phyloP scores from a whole-genome alignment of 129 eudicot genomes.

The Flaveria ramosissima region DNA sequence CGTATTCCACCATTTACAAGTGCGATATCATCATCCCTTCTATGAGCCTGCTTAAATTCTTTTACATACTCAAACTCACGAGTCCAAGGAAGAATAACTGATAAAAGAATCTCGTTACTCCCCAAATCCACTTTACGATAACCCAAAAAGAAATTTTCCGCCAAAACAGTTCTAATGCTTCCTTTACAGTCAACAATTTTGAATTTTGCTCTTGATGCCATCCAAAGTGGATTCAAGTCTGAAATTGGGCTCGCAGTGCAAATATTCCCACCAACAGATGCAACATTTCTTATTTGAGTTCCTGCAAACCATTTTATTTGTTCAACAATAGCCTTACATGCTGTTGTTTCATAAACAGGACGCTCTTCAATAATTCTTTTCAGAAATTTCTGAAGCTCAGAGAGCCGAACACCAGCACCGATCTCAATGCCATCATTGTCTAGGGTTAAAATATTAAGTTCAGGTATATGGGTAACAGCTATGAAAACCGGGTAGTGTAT shows the following conservation, averaged over 20 bases:
- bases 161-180: conserved; percentile 50
- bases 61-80: conserved; percentile 70
- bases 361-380: conserved; percentile 48
- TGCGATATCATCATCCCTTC: conserved; percentile 98
- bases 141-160: conserved; percentile 79
- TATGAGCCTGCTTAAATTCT: conserved; percentile 96
- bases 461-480: conserved; percentile 74
- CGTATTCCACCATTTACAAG: conserved; percentile 95
- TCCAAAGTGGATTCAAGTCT: conserved; percentile 96
- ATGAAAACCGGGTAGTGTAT: conserved; percentile 73
- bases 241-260: conserved; percentile 99
- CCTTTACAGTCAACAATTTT: conserved; percentile 62
- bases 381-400: conserved; percentile 55
- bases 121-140: conserved; percentile 87
- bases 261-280: conserved; percentile 95
- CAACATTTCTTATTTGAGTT: conserved; percentile 88
- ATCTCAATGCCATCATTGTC: conserved; percentile 86
- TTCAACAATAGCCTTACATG: conserved; percentile 67
- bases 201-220: conserved; percentile 84
- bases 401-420: conserved; percentile 82
- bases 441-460: conserved; percentile 55
- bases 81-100: conserved; percentile 90
- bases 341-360: conserved; percentile 59
- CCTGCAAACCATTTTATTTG: conserved; percentile 99
- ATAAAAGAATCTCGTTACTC: conserved; percentile 66